phyloP scores from a whole-genome alignment of 176 grass and related monocot genomes.

The Oryza officinalis region DNA sequence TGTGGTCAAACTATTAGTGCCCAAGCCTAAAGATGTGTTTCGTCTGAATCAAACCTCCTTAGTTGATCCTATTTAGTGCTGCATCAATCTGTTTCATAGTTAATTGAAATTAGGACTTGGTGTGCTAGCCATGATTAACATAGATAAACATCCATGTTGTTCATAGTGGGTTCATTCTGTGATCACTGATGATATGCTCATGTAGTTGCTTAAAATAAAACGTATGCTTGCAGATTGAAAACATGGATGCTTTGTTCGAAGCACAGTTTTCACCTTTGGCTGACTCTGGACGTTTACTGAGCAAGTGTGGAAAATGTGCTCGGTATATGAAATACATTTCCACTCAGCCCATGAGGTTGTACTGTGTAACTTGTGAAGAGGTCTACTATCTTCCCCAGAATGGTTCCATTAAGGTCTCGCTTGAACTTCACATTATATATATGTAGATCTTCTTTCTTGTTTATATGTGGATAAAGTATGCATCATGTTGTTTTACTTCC shows the following conservation, averaged over 20 bases:
- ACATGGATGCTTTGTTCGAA: conserved; percentile 96
- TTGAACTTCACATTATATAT: background rate
- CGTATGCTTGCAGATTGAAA: conserved; percentile 82
- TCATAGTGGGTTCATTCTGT: background rate
- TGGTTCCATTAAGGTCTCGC: conserved; percentile 82
- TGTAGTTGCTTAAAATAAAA: conserved; percentile 36
- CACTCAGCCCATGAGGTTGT: conserved; percentile 77
- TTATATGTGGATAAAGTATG: conserved; percentile 2
- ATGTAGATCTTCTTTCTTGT: conserved; percentile 11
- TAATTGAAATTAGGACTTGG: background rate
- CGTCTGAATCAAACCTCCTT: background rate
- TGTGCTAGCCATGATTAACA: conserved; percentile 1
- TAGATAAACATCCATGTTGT: background rate
- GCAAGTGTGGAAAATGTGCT: conserved; percentile 96
- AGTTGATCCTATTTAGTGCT: background rate
- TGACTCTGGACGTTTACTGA: conserved; percentile 81
- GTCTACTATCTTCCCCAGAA: conserved; percentile 99
- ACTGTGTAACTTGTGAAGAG: conserved; percentile 93
- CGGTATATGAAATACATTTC: conserved; percentile 97
- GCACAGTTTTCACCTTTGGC: conserved; percentile 98
- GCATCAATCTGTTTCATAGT: background rate
- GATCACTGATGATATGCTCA: background rate
- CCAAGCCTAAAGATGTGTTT: background rate
- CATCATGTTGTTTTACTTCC: conserved; percentile 4
- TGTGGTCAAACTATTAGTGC: background rate